Percentiles rank a stretch among this genome's conserved stretches.
Evolutionary conservation across 2,329 filamentous ascomycete genomes (phyloP).

Genomic region (Nothomitra cinnamomea): DNA sequence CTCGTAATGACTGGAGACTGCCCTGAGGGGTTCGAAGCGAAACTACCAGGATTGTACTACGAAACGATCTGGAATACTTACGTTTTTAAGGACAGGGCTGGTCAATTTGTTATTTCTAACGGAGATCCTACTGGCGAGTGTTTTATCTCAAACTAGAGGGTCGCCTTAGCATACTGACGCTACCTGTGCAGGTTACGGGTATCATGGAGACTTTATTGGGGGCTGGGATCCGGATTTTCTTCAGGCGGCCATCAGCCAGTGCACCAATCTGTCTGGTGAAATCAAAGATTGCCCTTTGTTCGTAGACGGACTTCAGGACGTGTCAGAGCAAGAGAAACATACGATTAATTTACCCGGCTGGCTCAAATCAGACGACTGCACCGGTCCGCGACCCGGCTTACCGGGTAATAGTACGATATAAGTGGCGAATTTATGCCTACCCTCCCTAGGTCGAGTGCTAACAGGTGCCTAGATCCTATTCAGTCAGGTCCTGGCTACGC

Average conservation of each 20-base stretch:
- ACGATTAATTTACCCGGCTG: conserved; percentile 38
- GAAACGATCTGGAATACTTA: conserved; percentile 72
- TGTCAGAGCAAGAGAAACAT: conserved; percentile 36
- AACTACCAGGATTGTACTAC: conserved; percentile 61
- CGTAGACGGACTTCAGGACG: conserved; percentile 35
- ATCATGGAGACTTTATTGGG: conserved; percentile 64
- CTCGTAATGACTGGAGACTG: conserved; percentile 62
- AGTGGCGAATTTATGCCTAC: neutral
- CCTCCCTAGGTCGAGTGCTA: neutral
- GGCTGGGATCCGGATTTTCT: conserved; percentile 59
- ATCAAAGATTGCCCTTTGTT: conserved; percentile 65
- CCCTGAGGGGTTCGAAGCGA: conserved; percentile 48
- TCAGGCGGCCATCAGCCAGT: conserved; percentile 53
- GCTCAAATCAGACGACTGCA: conserved; percentile 42
- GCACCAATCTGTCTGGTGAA: conserved; percentile 52
- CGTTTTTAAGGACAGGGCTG: conserved; percentile 41
- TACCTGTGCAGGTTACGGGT: conserved; percentile 43
- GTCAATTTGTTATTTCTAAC: conserved; percentile 60
- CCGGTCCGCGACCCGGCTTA: conserved; percentile 37
- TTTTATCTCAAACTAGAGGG: conserved; percentile 4
- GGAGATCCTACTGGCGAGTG: conserved; percentile 54
- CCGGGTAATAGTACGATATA: conserved; percentile 50
- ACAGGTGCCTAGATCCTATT: neutral
- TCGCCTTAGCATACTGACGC: conserved; percentile 9
- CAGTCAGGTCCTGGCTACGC: neutral